A percentile compares a stretch with the other conserved stretches of the same genome.
Evolutionary conservation across 78 protist species (phyloP).

Genomic region (Creolimax fragrantissima): DNA sequence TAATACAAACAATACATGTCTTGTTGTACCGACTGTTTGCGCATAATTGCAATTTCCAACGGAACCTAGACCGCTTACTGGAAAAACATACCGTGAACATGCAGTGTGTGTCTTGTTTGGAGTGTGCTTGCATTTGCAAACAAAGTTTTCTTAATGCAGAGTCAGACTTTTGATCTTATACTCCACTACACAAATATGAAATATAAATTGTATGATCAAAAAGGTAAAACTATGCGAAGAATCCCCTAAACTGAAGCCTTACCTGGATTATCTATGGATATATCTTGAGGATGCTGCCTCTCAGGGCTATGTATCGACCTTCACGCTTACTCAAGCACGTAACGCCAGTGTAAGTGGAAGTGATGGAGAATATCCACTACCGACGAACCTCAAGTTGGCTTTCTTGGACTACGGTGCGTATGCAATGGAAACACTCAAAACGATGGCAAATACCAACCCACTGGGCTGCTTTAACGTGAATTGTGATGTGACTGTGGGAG

Average conservation of each 20-base stretch:
- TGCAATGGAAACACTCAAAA: background rate
- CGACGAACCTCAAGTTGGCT: background rate
- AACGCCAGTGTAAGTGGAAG: background rate
- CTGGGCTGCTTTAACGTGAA: background rate
- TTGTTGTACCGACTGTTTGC: no score
- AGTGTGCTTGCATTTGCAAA: no score
- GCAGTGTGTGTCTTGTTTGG: no score
- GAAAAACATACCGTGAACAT: no score
- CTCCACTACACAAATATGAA: no score
- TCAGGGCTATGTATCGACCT: background rate
- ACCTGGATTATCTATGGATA: background rate
- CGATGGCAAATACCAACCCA: background rate
- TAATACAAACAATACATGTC: no score
- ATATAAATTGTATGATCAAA: no score
- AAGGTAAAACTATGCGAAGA: background rate
- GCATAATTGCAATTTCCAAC: no score
- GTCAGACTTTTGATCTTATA: no score
- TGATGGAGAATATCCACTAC: background rate
- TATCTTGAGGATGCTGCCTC: background rate
- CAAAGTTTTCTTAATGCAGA: no score
- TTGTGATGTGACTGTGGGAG: background rate
- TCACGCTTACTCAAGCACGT: background rate
- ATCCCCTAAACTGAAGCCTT: background rate
- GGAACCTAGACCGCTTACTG: no score
- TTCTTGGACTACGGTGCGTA: background rate